Conservation (phyloP, 352 stramenopile species). For the Phytophthora citrophthora region DNA sequence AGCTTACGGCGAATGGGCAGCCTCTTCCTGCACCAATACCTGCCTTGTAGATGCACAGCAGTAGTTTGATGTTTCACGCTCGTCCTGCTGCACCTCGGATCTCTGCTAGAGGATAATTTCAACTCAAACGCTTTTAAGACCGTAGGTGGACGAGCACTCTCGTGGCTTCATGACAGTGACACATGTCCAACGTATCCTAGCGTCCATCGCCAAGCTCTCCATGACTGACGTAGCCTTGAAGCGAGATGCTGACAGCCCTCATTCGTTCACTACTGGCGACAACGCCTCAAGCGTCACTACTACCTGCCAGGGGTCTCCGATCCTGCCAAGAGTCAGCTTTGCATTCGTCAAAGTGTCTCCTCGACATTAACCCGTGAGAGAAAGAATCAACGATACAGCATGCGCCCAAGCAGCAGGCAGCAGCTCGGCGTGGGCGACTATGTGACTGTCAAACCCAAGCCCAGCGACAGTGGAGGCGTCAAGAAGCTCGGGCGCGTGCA, state of each 20-base stretch:
- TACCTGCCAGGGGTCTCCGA: slow-evolving; percentile 9
- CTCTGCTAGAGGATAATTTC: too few relatives aligned
- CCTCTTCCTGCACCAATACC: too few relatives aligned
- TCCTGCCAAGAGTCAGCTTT: slow-evolving; percentile 21
- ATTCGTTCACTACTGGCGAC: background rate
- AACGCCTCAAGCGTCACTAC: slow-evolving; percentile 15
- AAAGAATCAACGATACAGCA: slow-evolving; percentile 1
- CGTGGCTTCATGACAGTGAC: too few relatives aligned
- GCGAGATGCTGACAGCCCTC: background rate
- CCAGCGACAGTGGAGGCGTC: slow-evolving; percentile 10
- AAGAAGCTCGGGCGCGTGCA: slow-evolving; percentile 47
- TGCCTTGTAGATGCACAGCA: too few relatives aligned
- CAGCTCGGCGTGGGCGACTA: slow-evolving; percentile 33
- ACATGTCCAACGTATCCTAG: too few relatives aligned
- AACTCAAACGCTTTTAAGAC: too few relatives aligned
- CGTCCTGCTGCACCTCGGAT: too few relatives aligned
- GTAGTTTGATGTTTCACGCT: too few relatives aligned
- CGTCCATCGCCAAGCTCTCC: too few relatives aligned
- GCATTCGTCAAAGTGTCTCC: slow-evolving; percentile 23
- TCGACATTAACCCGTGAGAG: background rate
- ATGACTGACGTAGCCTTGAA: too few relatives aligned
- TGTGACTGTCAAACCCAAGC: slow-evolving; percentile 40
- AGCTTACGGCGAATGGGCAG: too few relatives aligned
- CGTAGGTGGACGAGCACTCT: too few relatives aligned
- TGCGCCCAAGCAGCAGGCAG: slow-evolving; percentile 21